Evolutionary conservation across 306 rosid species (phyloP).

Genomic region (Cucurbita maxima): DNA sequence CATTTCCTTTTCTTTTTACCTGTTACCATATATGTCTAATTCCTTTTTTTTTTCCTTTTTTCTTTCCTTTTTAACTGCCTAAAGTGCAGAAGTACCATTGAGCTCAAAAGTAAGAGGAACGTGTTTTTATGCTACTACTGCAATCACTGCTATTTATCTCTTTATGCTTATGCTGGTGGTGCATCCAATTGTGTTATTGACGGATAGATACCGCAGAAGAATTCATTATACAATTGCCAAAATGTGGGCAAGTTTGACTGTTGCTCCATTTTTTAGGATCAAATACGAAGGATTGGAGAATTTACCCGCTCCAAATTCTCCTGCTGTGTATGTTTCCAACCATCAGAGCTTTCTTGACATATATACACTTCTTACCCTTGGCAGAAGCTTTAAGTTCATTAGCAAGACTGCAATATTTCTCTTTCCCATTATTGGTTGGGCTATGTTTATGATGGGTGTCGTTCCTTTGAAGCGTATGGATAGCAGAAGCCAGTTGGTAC

Average conservation of each 20-base stretch:
- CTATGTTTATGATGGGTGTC: constrained; percentile 74
- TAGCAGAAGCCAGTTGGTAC: constrained; percentile 90
- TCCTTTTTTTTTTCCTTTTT: neutral
- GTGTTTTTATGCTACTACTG: constrained; percentile 51
- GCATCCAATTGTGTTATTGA: constrained; percentile 58
- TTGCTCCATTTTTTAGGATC: constrained; percentile 52
- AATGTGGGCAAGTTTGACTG: constrained; percentile 56
- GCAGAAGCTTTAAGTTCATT: constrained; percentile 80
- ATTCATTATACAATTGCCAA: constrained; percentile 59
- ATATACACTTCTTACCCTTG: constrained; percentile 72
- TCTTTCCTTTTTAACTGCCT: neutral
- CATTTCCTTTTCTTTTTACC: neutral
- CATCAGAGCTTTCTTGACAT: constrained; percentile 95
- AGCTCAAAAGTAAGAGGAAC: constrained; percentile 58
- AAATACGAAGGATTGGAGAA: constrained; percentile 72
- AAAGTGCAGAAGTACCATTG: constrained; percentile 39
- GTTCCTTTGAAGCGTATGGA: constrained; percentile 90
- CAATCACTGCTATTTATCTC: constrained; percentile 48
- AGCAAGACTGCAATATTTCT: constrained; percentile 95
- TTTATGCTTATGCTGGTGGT: constrained; percentile 50
- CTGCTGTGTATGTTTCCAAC: constrained; percentile 90
- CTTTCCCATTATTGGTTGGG: constrained; percentile 89
- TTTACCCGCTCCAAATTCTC: constrained; percentile 57
- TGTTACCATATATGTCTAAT: neutral
- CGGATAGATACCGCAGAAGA: constrained; percentile 58